phyloP scores from a whole-genome alignment of 1,284 basidiomycete genomes.

The Cryptococcus sp. region DNA sequence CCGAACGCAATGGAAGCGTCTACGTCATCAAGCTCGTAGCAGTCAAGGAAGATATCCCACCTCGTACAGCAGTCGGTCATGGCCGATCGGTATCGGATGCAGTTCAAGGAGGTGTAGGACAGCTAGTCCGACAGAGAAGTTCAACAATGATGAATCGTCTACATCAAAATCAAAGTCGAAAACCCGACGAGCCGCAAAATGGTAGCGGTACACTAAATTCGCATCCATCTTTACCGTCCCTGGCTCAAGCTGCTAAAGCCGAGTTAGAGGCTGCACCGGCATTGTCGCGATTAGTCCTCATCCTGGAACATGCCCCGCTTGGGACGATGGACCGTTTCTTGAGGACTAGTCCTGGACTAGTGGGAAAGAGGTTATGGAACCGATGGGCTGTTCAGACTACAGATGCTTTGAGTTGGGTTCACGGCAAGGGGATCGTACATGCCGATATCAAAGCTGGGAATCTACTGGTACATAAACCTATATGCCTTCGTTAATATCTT shows the following conservation, averaged over 20 bases:
- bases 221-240: conserved; percentile 20
- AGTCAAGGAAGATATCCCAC: conserved; percentile 37
- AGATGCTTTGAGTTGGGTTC: conserved; percentile 48
- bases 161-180: not conserved
- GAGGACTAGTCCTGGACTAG: conserved; percentile 38
- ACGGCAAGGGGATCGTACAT: conserved; percentile 49
- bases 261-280: conserved; percentile 8
- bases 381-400: conserved; percentile 47
- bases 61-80: conserved; percentile 9
- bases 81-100: conserved; percentile 24
- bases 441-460: conserved; percentile 51
- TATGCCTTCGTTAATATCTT: not conserved
- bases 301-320: conserved; percentile 47
- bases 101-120: conserved; percentile 2
- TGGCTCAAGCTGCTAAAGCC: conserved; percentile 14
- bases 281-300: conserved; percentile 38
- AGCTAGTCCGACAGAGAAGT: conserved; percentile 11
- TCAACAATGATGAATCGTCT: conserved; percentile 7
- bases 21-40: conserved; percentile 39
- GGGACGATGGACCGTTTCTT: conserved; percentile 47
- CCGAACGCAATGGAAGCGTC: conserved; percentile 19
- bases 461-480: conserved; percentile 29
- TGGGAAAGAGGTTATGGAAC: conserved; percentile 40
- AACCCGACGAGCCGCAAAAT: not conserved
- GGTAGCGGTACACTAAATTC: conserved; percentile 8